phyloP scores from a whole-genome alignment of 2,329 filamentous ascomycete species.

The Diaporthe ilicicola region DNA sequence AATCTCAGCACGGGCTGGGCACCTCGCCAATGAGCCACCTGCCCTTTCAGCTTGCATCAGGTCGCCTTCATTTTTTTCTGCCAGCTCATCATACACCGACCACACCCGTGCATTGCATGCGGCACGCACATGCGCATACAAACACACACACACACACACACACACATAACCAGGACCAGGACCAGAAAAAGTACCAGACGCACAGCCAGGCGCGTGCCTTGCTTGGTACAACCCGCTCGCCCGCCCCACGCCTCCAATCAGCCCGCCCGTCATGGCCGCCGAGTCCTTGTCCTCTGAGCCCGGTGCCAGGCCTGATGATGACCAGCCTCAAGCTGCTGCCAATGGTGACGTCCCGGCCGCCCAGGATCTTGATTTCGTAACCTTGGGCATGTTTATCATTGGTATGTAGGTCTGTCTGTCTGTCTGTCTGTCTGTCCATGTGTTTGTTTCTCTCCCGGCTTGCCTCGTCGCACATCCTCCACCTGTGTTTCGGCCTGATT shows the following conservation, averaged over 20 bases:
- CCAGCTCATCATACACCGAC: constrained; percentile 19
- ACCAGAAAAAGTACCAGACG: neutral
- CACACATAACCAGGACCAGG: neutral
- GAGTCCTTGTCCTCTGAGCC: neutral
- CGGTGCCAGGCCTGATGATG: constrained; percentile 38
- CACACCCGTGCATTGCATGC: neutral
- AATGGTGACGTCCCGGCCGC: constrained; percentile 35
- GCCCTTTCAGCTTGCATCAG: constrained; percentile 41
- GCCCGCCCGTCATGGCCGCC: constrained; percentile 5
- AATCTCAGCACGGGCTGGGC: neutral
- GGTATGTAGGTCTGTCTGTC: constrained; percentile 51
- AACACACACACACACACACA: neutral
- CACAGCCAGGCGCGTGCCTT: neutral
- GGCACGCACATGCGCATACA: neutral
- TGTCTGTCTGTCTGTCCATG: neutral
- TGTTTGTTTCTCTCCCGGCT: neutral
- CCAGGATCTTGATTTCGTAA: constrained; percentile 70
- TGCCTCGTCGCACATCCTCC: neutral
- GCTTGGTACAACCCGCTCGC: neutral
- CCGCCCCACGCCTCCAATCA: too few species aligned
- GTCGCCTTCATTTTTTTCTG: constrained; percentile 26
- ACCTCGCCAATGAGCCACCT: constrained; percentile 10
- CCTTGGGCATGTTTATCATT: constrained; percentile 78
- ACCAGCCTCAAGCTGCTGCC: neutral
- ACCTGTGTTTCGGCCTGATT: constrained; percentile 12